Evolutionary conservation across 345 rosid genomes (phyloP).

Genomic region (Brassica incana): DNA sequence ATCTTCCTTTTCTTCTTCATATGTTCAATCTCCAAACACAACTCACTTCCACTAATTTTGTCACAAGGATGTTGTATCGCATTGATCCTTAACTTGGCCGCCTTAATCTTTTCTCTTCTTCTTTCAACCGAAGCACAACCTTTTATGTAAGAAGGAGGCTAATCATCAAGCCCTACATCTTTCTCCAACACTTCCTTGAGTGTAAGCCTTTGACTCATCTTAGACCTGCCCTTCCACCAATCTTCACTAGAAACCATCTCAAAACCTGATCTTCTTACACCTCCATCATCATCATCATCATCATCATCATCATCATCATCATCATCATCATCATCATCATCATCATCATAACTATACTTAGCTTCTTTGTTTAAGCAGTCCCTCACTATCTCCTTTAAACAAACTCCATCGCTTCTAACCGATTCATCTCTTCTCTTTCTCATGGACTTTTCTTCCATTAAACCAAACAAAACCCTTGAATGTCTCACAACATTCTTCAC

Average conservation of each 20-base stretch:
- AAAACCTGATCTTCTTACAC: too few species aligned
- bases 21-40: constrained; percentile 26
- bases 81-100: constrained; percentile 60
- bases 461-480: constrained; percentile 54
- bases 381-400: constrained; percentile 36
- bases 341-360: constrained; percentile 35
- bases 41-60: constrained; percentile 5
- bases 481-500: constrained; percentile 66
- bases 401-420: constrained; percentile 14
- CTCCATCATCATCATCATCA: constrained; percentile 23
- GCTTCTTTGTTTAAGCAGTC: constrained; percentile 53
- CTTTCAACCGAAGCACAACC: constrained; percentile 48
- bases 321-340: neutral
- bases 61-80: constrained; percentile 49
- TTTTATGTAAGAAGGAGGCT: constrained; percentile 71
- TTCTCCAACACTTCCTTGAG: constrained; percentile 65
- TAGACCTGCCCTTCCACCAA: constrained; percentile 86
- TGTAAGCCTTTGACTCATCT: constrained; percentile 63
- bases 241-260: constrained; percentile 35
- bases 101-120: constrained; percentile 62
- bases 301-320: constrained; percentile 25
- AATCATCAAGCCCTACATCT: constrained; percentile 57
- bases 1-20: constrained; percentile 46
- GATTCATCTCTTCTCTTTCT: constrained; percentile 30
- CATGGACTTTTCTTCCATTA: constrained; percentile 74